Conservation (phyloP, 2,329 filamentous ascomycete species). For the Alternaria sp. region DNA sequence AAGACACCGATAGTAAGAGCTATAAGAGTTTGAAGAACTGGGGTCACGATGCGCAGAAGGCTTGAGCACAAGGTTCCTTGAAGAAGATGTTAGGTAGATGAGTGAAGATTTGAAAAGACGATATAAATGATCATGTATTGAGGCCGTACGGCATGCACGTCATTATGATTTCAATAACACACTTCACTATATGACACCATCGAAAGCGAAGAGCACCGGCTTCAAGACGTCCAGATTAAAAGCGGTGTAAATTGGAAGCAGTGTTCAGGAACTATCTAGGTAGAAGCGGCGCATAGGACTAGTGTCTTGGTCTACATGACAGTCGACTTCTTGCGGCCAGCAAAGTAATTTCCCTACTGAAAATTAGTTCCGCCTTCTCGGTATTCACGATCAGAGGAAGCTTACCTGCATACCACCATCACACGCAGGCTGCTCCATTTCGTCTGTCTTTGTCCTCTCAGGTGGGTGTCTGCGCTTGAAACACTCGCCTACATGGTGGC, state of each 20-base stretch:
- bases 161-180: background rate
- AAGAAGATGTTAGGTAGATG: background rate
- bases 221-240: background rate
- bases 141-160: background rate
- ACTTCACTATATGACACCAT: background rate
- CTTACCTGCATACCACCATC: background rate
- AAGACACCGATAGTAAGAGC: constrained; percentile 62
- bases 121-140: background rate
- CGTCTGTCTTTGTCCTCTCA: constrained; percentile 16
- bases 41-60: constrained; percentile 49
- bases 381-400: background rate
- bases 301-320: constrained; percentile 3
- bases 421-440: background rate
- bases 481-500: constrained; percentile 73
- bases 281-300: background rate
- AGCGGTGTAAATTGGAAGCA: background rate
- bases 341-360: constrained; percentile 1
- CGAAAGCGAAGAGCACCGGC: background rate
- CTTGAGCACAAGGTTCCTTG: constrained; percentile 9
- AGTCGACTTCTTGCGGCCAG: background rate
- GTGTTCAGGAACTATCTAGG: background rate
- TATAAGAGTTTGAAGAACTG: constrained; percentile 57
- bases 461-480: constrained; percentile 58
- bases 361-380: background rate
- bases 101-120: background rate